Evolutionary conservation across 148 eudicot genomes (phyloP), one percentile per base, ranked within the genome.

Genomic region (Camellia sinensis): DNA sequence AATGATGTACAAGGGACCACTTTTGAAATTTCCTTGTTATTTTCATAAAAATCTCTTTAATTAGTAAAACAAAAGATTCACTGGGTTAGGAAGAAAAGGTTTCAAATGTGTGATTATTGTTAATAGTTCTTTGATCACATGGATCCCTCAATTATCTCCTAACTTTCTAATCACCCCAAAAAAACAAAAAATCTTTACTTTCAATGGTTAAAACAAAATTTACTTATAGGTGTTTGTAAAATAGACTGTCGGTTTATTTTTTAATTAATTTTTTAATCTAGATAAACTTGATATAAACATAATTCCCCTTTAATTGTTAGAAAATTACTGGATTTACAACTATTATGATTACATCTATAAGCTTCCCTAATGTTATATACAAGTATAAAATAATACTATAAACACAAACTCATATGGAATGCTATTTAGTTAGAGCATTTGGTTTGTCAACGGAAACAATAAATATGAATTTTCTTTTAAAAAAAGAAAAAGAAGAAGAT

Each of bases 71-170:
- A 50, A 57, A 65, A 48, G 62, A 63, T 48, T 69, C 69, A 53
- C 72, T 29, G 44, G 5, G 11, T 5, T n/a, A 9, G 44, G 8
- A 48, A 19, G 7, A 71, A 64, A 74, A 74, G 21, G 21, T 79
- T 79, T 79, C 82, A 67, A 74, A 61, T 75, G 76, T 29, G 80
- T 80, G 67, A 83, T 80, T 64, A 80, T 80, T 60, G 45, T 29
- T 29, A 43, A 21, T 53, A 40, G 68, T 76, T 63, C 45, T 22
- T 77, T 71, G 73, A 75, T 81, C 81, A 78, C 65, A 78, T 64
- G 73, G n/a, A 78, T 70, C 6, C 73, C 48, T 82, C 56, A 53
- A 73, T 73, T 65, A 5, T 69, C 62, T 45, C 6, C 41, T 12
- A 67, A 37, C 52, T 76, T 65, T 77, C 79, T 77, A 77, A 63